phyloP scores from a whole-genome alignment of 495 filamentous ascomycete genomes.

The Parathielavia hyrcaniae region DNA sequence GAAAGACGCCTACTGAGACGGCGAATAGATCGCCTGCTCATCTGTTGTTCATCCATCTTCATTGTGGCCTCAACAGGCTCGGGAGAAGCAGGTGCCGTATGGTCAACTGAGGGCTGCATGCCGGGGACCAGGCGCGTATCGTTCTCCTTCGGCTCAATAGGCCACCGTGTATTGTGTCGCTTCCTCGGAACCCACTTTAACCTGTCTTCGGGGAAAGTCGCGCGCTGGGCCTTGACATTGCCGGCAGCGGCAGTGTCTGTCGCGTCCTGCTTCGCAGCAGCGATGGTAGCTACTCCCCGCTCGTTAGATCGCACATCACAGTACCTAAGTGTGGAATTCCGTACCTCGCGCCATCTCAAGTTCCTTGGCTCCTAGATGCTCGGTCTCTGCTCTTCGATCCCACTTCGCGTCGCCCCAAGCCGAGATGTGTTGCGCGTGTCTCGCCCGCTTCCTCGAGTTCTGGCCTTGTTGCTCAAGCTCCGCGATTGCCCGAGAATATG shows the following conservation, averaged over 20 bases:
- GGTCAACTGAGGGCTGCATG: constrained; percentile 23
- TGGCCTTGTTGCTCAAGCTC: constrained; percentile 27
- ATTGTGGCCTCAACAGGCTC: constrained; percentile 17
- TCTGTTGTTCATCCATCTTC: constrained; percentile 21
- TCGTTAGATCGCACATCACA: constrained; percentile 1
- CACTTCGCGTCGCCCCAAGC: constrained; percentile 23
- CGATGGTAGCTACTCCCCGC: constrained; percentile 11
- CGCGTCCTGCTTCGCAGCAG: constrained; percentile 7
- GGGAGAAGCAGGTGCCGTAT: constrained; percentile 14
- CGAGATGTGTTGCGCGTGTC: constrained; percentile 20
- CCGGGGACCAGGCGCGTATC: constrained; percentile 22
- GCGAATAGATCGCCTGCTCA: constrained; percentile 23
- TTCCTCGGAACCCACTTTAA: constrained; percentile 30
- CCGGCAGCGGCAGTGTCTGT: neutral
- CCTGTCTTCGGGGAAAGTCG: constrained; percentile 22
- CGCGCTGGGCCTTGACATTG: constrained; percentile 6
- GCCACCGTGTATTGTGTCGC: constrained; percentile 33
- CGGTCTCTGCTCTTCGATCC: constrained; percentile 14
- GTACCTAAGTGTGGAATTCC: neutral
- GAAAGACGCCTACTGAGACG: constrained; percentile 31
- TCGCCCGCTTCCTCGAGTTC: constrained; percentile 25
- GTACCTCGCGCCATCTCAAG: constrained; percentile 29
- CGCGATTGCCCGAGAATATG: constrained; percentile 16
- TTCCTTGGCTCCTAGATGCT: constrained; percentile 21
- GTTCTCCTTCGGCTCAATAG: constrained; percentile 24